These are phyloP conservation scores for Penicillium soppii DNA, from an alignment of 495 filamentous ascomycete genomes.

Conservation along the genomic window DNA sequence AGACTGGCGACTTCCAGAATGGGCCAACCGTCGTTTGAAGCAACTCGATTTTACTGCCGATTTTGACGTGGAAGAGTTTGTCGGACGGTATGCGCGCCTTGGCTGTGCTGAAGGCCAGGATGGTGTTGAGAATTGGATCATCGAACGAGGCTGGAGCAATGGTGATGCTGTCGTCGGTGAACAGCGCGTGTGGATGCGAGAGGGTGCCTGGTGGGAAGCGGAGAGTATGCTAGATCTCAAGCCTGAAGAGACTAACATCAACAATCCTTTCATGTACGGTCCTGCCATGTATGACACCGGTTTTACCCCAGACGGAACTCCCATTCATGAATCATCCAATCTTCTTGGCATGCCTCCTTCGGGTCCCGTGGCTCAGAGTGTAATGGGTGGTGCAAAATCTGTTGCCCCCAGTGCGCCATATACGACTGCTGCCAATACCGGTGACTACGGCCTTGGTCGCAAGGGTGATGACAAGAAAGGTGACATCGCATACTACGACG, in stretches of 20 bases:
- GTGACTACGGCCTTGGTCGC: conserved; percentile 82
- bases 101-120: conserved; percentile 90
- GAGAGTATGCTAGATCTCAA: conserved; percentile 95
- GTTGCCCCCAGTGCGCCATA: conserved; percentile 68
- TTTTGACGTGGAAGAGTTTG: conserved; percentile 93
- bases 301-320: conserved; percentile 29
- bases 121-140: conserved; percentile 91
- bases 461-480: conserved; percentile 82
- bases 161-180: conserved; percentile 89
- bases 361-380: conserved; percentile 60
- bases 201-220: conserved; percentile 95
- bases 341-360: conserved; percentile 61
- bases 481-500: conserved; percentile 63
- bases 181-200: conserved; percentile 93
- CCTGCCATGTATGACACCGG: conserved; percentile 33
- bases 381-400: conserved; percentile 59
- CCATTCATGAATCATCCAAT: conserved; percentile 57
- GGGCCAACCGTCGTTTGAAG: conserved; percentile 90
- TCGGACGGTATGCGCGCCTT: conserved; percentile 72
- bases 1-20: conserved; percentile 90
- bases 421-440: conserved; percentile 48
- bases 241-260: conserved; percentile 46
- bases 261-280: conserved; percentile 36
- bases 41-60: conserved; percentile 96
- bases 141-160: conserved; percentile 97